Base-by-base conservation (phyloP, 2,329 filamentous ascomycete species). In the Byssothecium circinans region DNA sequence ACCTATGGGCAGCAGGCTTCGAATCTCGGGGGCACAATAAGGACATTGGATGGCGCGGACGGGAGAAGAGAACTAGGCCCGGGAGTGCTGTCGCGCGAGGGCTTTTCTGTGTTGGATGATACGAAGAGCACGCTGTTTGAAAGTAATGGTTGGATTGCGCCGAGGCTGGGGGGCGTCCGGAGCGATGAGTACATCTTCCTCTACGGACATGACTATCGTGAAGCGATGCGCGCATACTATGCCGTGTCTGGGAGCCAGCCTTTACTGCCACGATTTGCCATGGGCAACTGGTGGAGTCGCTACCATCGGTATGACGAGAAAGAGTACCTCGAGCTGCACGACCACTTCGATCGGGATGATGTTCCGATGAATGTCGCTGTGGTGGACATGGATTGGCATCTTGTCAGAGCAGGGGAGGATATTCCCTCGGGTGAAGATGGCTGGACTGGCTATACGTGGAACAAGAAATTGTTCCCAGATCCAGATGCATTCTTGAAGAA, bases 311-410 rank as follows among this genome's bases (percentile, higher is more conserved):
- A 85, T 58, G 72, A 70, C 0, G 74, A 76, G 22, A 70, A 78
- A 2, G 79, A 82, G 53, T 86, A 85, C 56, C 50, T 84, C 2
- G 65, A 69, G 12, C 70, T 86, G 14, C 80, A 86, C 73, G 79
- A 83, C 45, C 72, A 74, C 41, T 85, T 86, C 53, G 61, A 69
- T 4, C 64, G 68, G 8, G 67, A 79, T 19, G 64, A 73, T 0
- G 75, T 86, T 6, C 83, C 83, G 0, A 68, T 86, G 30, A 80
- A 76, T 4, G 81, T 84, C 5, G 81, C 77, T 2, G 81, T 85
- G 0, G 65, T 86, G 3, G 83, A 86, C 57, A 86, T 86, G 82
- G 83, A 85, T 61, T 86, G 83, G 83, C 83, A 86, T 65, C 62
- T 78, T 35, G 81, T 84, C 1, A 45, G 40, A 4, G n/a, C 42